Percentiles rank a stretch among this genome's conserved stretches.
Evolutionary conservation across 768 basidiomycete species (phyloP).

Genomic region (Tylopilus plumbeoviolaceoides): DNA sequence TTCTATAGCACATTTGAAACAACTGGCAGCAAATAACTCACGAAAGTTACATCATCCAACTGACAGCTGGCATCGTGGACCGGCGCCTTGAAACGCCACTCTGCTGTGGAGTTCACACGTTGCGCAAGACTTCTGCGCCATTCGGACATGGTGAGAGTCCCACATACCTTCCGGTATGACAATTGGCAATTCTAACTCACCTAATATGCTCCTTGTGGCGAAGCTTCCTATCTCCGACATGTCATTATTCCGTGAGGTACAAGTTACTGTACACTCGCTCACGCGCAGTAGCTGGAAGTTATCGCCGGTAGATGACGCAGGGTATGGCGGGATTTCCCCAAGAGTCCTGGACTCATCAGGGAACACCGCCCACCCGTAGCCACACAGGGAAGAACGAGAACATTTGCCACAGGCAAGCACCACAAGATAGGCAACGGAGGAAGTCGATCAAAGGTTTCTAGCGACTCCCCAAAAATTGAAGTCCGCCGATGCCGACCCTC

Average conservation of each 20-base stretch:
- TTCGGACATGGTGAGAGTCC: background rate
- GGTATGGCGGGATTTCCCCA: background rate
- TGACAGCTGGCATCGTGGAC: background rate
- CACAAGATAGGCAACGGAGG: background rate
- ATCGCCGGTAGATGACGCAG: background rate
- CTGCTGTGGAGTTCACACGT: background rate
- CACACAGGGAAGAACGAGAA: background rate
- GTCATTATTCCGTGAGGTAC: background rate
- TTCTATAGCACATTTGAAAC: no score
- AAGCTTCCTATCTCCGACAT: background rate
- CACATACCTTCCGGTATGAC: background rate
- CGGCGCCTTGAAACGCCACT: background rate
- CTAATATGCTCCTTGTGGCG: background rate
- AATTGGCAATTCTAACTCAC: background rate
- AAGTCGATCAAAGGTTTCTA: background rate
- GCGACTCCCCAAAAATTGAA: background rate
- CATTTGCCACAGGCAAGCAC: background rate
- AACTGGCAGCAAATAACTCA: background rate
- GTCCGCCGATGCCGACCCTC: no score
- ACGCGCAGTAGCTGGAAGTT: background rate
- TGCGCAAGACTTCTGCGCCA: background rate
- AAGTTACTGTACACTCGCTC: background rate
- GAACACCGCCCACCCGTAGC: background rate
- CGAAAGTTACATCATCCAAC: background rate
- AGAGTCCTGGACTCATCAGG: background rate